Evolutionary conservation across 805 yeast genomes (phyloP), one percentile per base, ranked within the genome.

Genomic region (Kazachstania taianensis): DNA sequence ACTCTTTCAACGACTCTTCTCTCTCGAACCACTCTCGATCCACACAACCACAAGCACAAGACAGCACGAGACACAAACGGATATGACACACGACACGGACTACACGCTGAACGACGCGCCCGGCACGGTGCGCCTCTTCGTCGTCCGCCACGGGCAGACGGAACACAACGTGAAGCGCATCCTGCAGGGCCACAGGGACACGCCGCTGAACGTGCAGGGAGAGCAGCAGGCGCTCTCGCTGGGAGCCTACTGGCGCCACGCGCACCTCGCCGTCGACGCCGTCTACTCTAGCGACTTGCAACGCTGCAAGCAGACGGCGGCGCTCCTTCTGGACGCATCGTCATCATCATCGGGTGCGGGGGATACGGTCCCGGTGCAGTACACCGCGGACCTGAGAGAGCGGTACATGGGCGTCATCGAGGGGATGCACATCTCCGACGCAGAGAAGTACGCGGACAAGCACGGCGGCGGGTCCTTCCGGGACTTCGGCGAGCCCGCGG

Each of bases 91-190:
- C 9, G 25, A 31, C 14, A 31, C 27, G 8, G 22, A 19, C n/a
- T 36, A 36, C 28, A 7, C 20, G 5, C 19, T 22, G n/a, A 71
- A 69, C 45, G 45, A 47, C 2, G 66, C 67, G 43, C 48, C 56
- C 3, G 43, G 53, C 5, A 45, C 57, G 7, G 52, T 73, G 2
- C 61, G 81, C 18, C 48, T 81, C 3, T 78, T 79, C 44, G 55
- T 83, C 5, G 72, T 84, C 4, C 72, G 95, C 49, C 95, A 84
- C 48, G 95, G 94, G 1, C 92, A 81, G 53, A 84, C 95, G 0
- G 76, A 76, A 38, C 77, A 78, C 56, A 84, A 84, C 52, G 66
- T 67, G 26, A 52, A 69, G 36, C 78, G 75, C 57, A 78, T 80
- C 33, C 57, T 84, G 26, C 95, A 84, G 57, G 95, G 95, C 1